Evolutionary conservation across 78 protist genomes (phyloP).

Genomic region (Speleostelium caveatum): DNA sequence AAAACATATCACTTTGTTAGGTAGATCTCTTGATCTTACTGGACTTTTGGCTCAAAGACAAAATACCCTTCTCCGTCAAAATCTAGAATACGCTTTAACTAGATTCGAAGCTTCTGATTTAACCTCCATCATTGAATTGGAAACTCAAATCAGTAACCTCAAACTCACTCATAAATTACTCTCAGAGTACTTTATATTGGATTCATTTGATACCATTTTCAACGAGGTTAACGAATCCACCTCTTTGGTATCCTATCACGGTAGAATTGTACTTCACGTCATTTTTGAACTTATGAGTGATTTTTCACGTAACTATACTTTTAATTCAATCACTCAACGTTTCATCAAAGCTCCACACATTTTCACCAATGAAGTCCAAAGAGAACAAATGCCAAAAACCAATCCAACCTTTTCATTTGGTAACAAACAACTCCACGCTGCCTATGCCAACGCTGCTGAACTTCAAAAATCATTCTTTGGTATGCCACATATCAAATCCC

Average conservation of each 20-base stretch:
- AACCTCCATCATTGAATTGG: constrained; percentile 85
- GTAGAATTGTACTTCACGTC: constrained; percentile 85
- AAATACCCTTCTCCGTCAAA: constrained; percentile 50
- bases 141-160: constrained; percentile 44
- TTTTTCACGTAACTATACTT: constrained; percentile 84
- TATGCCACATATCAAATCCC: constrained; percentile 55
- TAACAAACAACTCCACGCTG: constrained; percentile 79
- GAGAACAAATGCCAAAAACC: constrained; percentile 58
- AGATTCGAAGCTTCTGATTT: constrained; percentile 84
- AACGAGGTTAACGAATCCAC: constrained; percentile 85
- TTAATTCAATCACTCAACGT: constrained; percentile 75
- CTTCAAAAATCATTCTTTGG: constrained; percentile 62
- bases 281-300: constrained; percentile 81
- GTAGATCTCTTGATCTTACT: constrained; percentile 85
- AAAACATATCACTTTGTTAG: constrained; percentile 86
- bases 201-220: constrained; percentile 83
- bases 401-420: constrained; percentile 76
- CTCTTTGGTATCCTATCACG: constrained; percentile 83
- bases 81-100: constrained; percentile 84
- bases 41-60: constrained; percentile 88
- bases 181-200: constrained; percentile 69
- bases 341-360: constrained; percentile 82
- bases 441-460: constrained; percentile 51
- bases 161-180: constrained; percentile 83
- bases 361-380: constrained; percentile 66